Evolutionary conservation across 2,329 filamentous ascomycete species (phyloP), one percentile per base, ranked within the genome.

Genomic region (Stachybotrys echinatus): DNA sequence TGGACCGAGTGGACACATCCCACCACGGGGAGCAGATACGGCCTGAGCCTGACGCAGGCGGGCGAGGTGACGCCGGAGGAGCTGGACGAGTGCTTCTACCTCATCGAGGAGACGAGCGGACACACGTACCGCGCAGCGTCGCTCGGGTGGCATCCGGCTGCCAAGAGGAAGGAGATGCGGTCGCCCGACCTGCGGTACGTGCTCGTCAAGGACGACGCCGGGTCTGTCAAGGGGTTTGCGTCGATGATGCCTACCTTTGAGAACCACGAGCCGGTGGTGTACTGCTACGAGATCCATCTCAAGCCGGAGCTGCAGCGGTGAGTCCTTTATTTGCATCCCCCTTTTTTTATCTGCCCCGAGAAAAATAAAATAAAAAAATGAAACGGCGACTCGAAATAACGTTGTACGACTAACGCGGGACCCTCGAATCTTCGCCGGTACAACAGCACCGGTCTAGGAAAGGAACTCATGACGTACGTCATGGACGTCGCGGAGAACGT

Each of bases 251-350:
- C 86, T n/a, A 86, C 83, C 2, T 80, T 80, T 58, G 86, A 89
- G 61, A 81, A 84, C 53, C 75, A 76, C 2, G 69, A 81, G 51
- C 74, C 83, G 0, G 87, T 91, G 2, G 62, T 90, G 19, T 92
- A 91, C 65, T 85, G 88, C 64, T 92, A 91, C 63, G 88, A 92
- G 67, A 81, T 92, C 34, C 88, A 92, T 61, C 75, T 92, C 3
- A 66, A 72, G 37, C 67, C 74, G 1, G 66, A 72, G 2, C 63
- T 87, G 5, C 78, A 80, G 56, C 76, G 84, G 70, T 81, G 64
- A 54, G 69, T 67, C 12, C 31, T 40, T 48, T 47, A 23, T 31
- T 46, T 14, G 20, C 45, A 47, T 45, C 20, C 46, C 45, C 38
- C 31, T 47, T 21, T 14, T 45, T 14, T 27, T 23, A n/a, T n/a